Evolutionary conservation across 2,329 filamentous ascomycete species (phyloP).

Genomic region (Aspergillus viridinutans): DNA sequence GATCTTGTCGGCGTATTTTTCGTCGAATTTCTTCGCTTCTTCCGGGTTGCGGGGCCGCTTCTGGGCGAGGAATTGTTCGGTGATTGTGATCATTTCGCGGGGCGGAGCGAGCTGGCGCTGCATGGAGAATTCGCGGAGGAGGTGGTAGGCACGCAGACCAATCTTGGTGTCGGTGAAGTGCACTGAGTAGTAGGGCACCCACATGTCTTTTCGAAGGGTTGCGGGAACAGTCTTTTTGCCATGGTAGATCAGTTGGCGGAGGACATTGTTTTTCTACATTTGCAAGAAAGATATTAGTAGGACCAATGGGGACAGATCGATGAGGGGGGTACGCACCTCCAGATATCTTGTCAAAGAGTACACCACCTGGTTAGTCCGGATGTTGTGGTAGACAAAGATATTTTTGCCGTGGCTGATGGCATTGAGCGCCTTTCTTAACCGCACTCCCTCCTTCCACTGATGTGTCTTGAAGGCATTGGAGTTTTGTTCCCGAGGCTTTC

Average conservation of each 20-base stretch:
- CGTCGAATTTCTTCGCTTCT: slow-evolving; percentile 39
- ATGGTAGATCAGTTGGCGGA: slow-evolving; percentile 58
- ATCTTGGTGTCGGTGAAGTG: slow-evolving; percentile 49
- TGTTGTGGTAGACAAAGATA: slow-evolving; percentile 60
- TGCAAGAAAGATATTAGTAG: slow-evolving; percentile 5
- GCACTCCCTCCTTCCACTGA: slow-evolving; percentile 33
- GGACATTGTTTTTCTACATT: slow-evolving; percentile 46
- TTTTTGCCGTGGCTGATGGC: slow-evolving; percentile 51
- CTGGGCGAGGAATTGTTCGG: slow-evolving; percentile 39
- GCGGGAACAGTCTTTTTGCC: slow-evolving; percentile 61
- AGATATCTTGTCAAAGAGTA: slow-evolving; percentile 57
- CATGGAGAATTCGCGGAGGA: slow-evolving; percentile 57
- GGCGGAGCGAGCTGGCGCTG: slow-evolving; percentile 54
- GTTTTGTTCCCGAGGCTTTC: slow-evolving; percentile 32
- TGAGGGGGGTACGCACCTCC: slow-evolving; percentile 42
- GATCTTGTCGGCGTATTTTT: slow-evolving; percentile 39
- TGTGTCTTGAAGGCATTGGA: slow-evolving; percentile 43
- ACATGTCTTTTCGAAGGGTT: slow-evolving; percentile 58
- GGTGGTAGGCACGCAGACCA: slow-evolving; percentile 54
- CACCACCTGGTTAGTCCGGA: slow-evolving; percentile 60
- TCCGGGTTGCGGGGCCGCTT: slow-evolving; percentile 37
- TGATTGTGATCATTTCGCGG: slow-evolving; percentile 40
- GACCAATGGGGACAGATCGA: not conserved
- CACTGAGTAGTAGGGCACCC: slow-evolving; percentile 57
- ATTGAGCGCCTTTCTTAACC: slow-evolving; percentile 44